Evolutionary conservation across 257 asterid species (phyloP), one percentile per base, ranked within the genome.

Genomic region (Sherardia arvensis): DNA sequence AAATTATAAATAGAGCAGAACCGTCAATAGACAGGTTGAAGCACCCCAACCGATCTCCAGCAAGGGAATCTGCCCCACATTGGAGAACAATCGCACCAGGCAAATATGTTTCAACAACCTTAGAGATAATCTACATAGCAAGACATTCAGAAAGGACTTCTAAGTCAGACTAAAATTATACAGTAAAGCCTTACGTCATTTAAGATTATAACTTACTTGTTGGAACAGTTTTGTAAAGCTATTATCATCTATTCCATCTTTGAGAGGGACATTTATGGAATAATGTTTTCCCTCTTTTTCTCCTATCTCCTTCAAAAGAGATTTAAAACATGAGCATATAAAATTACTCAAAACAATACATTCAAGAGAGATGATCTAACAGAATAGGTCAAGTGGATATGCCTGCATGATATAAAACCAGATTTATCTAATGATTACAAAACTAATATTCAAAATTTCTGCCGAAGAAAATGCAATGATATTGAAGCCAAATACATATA

Each of bases 61-160:
- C 99, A 70, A 93, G 96, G 40, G 99, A 93, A 79, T 93, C 99
- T 53, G 99, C 99, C 71, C 99, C 99, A 70, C 97, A 93, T 68
- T 93, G 97, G 63, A 93, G 99, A 71, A 93, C 99, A 62, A 93
- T 93, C 14, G 94, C 99, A 71, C 95, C 97, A n/a, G 99, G 99
- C 69, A 68, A 73, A 78, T 93, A 93, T 75, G 86, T 84, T 76
- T 93, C 99, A 61, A 83, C 83, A 72, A 93, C 99, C 85, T 85
- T 93, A 74, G 80, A 68, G 69, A 93, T 90, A 65, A 93, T 78
- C 99, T 93, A 76, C 65, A 81, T 58, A 60, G 78, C 28, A 56
- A 66, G 69, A 77, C 20, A 33, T 47, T 56, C 66, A 61, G 71
- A 68, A 33, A 51, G 68, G 26, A 64, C 20, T 27, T 63, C 15